A percentile compares a stretch with the other conserved stretches of the same genome.
Evolutionary conservation across 2,329 filamentous ascomycete species (phyloP).

Genomic region (Fusarium fujikuroi): DNA sequence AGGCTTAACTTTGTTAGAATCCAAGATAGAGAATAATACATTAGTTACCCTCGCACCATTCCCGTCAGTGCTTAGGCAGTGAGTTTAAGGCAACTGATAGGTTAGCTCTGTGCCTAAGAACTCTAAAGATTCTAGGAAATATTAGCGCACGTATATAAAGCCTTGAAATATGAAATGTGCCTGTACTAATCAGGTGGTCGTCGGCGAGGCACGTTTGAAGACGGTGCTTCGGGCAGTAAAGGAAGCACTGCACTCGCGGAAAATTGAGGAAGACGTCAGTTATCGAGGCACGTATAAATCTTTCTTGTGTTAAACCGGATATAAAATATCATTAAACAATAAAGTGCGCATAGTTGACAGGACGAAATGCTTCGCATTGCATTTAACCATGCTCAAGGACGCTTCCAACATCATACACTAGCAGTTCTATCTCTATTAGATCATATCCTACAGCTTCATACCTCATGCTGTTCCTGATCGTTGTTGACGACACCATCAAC

Average conservation of each 20-base stretch:
- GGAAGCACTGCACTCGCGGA: background rate
- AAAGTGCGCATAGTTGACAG: background rate
- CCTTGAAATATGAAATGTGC: background rate
- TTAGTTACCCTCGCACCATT: background rate
- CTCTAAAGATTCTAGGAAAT: background rate
- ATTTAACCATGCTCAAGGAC: slow-evolving; percentile 8
- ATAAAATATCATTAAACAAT: background rate
- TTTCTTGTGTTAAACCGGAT: background rate
- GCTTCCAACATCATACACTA: slow-evolving; percentile 1
- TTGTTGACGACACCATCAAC: slow-evolving; percentile 4
- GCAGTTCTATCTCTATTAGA: slow-evolving; percentile 38
- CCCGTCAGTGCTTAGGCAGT: background rate
- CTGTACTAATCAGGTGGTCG: background rate
- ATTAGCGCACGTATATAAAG: background rate
- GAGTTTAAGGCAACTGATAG: background rate
- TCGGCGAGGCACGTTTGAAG: background rate
- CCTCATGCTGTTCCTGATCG: slow-evolving; percentile 16
- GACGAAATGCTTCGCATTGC: slow-evolving; percentile 14
- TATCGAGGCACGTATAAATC: background rate
- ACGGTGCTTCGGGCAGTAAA: background rate
- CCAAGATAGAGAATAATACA: background rate
- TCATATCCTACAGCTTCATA: slow-evolving; percentile 41
- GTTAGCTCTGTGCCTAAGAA: background rate
- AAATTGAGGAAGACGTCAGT: background rate
- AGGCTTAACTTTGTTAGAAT: background rate